Evolutionary conservation across 1,284 basidiomycete genomes (phyloP).

Genomic region (Boletus sp.): DNA sequence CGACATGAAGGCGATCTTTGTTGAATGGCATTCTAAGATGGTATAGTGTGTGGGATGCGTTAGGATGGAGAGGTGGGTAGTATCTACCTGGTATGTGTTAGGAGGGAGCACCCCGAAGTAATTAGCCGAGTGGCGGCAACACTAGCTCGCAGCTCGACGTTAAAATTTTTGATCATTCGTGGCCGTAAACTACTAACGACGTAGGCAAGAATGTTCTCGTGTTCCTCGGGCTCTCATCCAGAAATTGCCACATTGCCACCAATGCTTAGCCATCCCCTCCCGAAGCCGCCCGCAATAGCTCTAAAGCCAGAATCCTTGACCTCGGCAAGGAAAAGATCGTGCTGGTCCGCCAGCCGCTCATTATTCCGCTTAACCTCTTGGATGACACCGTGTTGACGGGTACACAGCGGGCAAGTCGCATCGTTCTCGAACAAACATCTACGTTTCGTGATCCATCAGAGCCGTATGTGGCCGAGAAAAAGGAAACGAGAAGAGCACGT

Average conservation of each 20-base stretch:
- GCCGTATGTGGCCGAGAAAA: neutral
- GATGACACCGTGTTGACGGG: constrained; percentile 82
- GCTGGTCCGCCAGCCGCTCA: constrained; percentile 75
- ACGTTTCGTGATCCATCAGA: neutral
- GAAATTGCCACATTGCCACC: neutral
- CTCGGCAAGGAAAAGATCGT: constrained; percentile 85
- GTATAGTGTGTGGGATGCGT: too few species aligned
- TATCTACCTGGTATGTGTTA: too few species aligned
- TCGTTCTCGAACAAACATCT: constrained; percentile 84
- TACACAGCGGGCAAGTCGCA: constrained; percentile 86
- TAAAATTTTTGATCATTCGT: too few species aligned
- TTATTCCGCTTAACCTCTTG: constrained; percentile 85
- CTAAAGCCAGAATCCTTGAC: constrained; percentile 83
- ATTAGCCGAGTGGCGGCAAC: too few species aligned
- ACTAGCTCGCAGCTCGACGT: too few species aligned
- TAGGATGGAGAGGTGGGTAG: too few species aligned
- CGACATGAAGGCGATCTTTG: too few species aligned
- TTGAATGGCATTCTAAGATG: too few species aligned
- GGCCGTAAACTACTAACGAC: too few species aligned
- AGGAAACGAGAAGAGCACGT: constrained; percentile 13
- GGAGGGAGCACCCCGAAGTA: too few species aligned
- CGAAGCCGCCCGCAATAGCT: constrained; percentile 78
- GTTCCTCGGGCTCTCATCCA: neutral
- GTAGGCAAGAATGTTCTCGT: neutral
- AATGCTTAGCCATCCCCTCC: constrained; percentile 65